phyloP scores from a whole-genome alignment of 2,329 filamentous ascomycete species.

The Corinectria fuckeliana region DNA sequence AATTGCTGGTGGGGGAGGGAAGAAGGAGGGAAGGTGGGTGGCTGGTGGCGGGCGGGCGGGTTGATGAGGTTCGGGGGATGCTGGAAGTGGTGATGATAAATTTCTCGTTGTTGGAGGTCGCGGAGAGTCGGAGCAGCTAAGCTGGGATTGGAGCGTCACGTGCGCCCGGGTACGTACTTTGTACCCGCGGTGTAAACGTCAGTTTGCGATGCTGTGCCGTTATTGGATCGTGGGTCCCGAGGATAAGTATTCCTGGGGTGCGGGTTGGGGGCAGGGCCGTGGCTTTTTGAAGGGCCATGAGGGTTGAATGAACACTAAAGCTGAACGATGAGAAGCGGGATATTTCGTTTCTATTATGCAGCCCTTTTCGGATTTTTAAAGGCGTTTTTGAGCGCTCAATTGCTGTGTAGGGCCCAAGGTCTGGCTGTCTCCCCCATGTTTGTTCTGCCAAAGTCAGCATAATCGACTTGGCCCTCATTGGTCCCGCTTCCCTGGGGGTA shows the following conservation, averaged over 20 bases:
- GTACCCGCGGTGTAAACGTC: slow-evolving; percentile 22
- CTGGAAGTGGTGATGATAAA: slow-evolving; percentile 48
- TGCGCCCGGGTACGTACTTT: slow-evolving; percentile 21
- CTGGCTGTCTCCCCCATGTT: neutral
- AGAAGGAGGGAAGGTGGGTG: no score
- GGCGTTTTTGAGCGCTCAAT: neutral
- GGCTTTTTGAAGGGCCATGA: neutral
- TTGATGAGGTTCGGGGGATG: slow-evolving; percentile 23
- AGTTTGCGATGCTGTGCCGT: slow-evolving; percentile 10
- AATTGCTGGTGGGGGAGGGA: slow-evolving; percentile 11
- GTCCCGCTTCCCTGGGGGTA: slow-evolving; percentile 10
- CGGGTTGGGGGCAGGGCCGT: neutral
- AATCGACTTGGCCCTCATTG: slow-evolving; percentile 31
- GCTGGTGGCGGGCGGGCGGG: neutral
- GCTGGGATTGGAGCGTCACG: slow-evolving; percentile 35
- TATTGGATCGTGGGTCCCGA: slow-evolving; percentile 27
- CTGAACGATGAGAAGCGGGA: accelerated
- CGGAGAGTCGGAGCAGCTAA: slow-evolving; percentile 42
- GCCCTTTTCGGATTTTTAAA: neutral
- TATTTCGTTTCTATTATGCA: neutral
- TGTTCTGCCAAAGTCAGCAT: slow-evolving; percentile 31
- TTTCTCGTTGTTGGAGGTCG: slow-evolving; percentile 49
- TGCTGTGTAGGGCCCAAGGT: neutral
- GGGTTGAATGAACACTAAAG: neutral
- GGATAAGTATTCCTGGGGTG: slow-evolving; percentile 6